Percentiles rank a stretch among this genome's conserved stretches.
Conservation (phyloP, 805 yeast species). For the Schwanniomyces polymorphus region DNA sequence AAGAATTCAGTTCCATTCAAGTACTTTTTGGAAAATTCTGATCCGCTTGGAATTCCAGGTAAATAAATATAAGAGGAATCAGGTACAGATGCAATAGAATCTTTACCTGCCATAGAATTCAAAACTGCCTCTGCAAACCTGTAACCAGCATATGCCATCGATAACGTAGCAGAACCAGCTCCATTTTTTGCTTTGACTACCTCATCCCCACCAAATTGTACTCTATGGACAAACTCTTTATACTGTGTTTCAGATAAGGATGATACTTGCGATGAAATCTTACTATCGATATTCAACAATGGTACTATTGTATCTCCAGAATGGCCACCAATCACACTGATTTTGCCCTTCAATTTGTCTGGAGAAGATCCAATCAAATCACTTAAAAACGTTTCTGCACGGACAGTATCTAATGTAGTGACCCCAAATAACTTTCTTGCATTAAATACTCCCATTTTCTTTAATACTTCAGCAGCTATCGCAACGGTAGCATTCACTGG, state of each 20-base stretch:
- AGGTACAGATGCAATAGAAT: conserved; percentile 25
- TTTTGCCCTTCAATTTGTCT: conserved; percentile 32
- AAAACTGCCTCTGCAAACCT: conserved; percentile 62
- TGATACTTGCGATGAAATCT: conserved; percentile 13
- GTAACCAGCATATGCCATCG: conserved; percentile 95
- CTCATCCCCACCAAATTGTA: conserved; percentile 84
- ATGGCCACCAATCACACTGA: conserved; percentile 47
- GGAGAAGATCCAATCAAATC: conserved; percentile 33
- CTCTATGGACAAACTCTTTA: conserved; percentile 38
- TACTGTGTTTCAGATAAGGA: conserved; percentile 13
- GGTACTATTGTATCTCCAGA: conserved; percentile 50
- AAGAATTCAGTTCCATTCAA: conserved; percentile 45
- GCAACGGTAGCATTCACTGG: conserved; percentile 50
- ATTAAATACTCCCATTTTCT: conserved; percentile 46
- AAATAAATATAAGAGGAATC: conserved; percentile 56
- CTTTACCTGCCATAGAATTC: conserved; percentile 25
- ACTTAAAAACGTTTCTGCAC: conserved; percentile 48
- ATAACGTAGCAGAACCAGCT: conserved; percentile 90
- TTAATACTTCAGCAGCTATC: conserved; percentile 49
- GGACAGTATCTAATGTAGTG: conserved; percentile 45
- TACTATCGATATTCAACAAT: conserved; percentile 19
- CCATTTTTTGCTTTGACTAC: conserved; percentile 95
- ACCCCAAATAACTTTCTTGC: conserved; percentile 47
- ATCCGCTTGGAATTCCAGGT: conserved; percentile 53
- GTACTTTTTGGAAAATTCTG: conserved; percentile 32